These are phyloP conservation scores for Pseudocercospora eumusae DNA, from an alignment of 2,329 filamentous ascomycete species.

Conservation along the genomic window DNA sequence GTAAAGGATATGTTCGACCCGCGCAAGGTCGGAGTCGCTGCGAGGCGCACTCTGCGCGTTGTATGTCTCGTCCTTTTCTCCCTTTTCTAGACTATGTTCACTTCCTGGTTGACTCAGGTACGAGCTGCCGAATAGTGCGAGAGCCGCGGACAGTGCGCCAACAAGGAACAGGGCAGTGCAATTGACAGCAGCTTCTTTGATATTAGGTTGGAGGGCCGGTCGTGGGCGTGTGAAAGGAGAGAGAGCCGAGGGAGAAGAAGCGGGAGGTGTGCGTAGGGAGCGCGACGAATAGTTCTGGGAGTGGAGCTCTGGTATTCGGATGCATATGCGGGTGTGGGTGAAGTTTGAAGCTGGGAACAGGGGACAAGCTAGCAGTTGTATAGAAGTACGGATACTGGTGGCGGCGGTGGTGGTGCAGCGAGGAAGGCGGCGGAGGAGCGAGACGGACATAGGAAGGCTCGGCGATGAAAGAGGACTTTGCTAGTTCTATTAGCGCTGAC, in stretches of 20 bases:
- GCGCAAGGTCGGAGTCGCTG: conserved; percentile 17
- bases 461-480: not conserved
- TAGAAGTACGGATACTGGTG: not conserved
- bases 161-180: conserved; percentile 30
- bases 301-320: not conserved
- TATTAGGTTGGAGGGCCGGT: conserved; percentile 12
- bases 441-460: not conserved
- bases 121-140: conserved; percentile 29
- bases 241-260: conserved; percentile 9
- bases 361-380: not conserved
- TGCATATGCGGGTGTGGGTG: not conserved
- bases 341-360: conserved; percentile 1
- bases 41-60: conserved; percentile 25
- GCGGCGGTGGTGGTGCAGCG: not conserved
- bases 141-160: conserved; percentile 26
- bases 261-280: not conserved
- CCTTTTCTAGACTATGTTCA: not conserved
- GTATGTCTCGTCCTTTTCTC: not conserved
- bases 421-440: not conserved
- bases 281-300: not conserved
- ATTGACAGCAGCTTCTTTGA: conserved; percentile 24
- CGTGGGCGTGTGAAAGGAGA: conserved; percentile 8
- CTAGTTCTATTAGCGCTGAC: conserved; percentile 8
- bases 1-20: conserved; percentile 1
- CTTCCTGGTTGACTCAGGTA: conserved; percentile 19